A percentile compares a stretch with the other conserved stretches of the same genome.
Conservation (phyloP, 768 basidiomycete genomes). For the Russula dissimulans region DNA sequence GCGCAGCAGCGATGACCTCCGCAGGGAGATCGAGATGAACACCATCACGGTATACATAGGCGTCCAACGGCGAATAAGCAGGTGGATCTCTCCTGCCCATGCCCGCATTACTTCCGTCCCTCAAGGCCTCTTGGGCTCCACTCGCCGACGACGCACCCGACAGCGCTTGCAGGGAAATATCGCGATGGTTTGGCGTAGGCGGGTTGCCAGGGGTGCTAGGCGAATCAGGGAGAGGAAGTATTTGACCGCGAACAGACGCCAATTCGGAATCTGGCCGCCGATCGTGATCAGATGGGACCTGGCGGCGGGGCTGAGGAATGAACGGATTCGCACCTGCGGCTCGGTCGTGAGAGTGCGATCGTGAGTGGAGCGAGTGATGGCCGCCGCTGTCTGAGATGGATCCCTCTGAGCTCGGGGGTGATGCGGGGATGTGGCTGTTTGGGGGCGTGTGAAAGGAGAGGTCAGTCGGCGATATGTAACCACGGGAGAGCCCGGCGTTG, state of each 20-base stretch:
- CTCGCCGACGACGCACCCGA: slow-evolving; percentile 21
- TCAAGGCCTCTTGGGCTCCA: not conserved
- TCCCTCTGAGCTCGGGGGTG: slow-evolving; percentile 27
- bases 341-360: slow-evolving; percentile 43
- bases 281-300: slow-evolving; percentile 55
- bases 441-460: slow-evolving; percentile 49
- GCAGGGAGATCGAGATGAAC: slow-evolving; percentile 92
- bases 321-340: slow-evolving; percentile 80
- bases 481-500: slow-evolving; percentile 42
- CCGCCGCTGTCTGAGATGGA: slow-evolving; percentile 23
- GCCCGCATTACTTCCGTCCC: slow-evolving; percentile 27
- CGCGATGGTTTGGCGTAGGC: slow-evolving; percentile 75
- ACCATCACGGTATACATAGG: slow-evolving; percentile 75
- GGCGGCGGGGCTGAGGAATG: slow-evolving; percentile 56
- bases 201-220: slow-evolving; percentile 63
- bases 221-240: slow-evolving; percentile 56
- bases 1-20: slow-evolving; percentile 81
- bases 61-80: slow-evolving; percentile 82
- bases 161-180: slow-evolving; percentile 72
- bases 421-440: slow-evolving; percentile 40
- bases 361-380: slow-evolving; percentile 36
- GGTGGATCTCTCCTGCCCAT: slow-evolving; percentile 62
- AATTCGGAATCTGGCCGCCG: slow-evolving; percentile 57
- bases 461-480: slow-evolving; percentile 58
- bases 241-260: slow-evolving; percentile 51